These are phyloP conservation scores for Zalaria obscura DNA, from an alignment of 2,329 filamentous ascomycete species.

Conservation along the genomic window DNA sequence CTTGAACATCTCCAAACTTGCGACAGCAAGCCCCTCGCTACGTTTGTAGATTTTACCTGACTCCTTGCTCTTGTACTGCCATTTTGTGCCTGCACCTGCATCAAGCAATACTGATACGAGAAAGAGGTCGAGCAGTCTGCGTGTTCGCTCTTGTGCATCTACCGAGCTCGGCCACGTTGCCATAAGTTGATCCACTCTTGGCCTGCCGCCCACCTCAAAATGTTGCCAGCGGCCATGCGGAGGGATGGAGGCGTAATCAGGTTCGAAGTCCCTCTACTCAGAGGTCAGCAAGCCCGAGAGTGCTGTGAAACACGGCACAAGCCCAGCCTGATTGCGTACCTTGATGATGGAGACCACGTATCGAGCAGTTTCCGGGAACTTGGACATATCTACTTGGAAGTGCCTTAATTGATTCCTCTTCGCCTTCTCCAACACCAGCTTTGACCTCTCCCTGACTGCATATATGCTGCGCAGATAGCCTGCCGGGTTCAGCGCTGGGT, in stretches of 20 bases:
- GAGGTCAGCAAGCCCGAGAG: not conserved
- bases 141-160: constrained; percentile 59
- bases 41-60: constrained; percentile 70
- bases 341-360: constrained; percentile 94
- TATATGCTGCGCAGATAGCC: constrained; percentile 84
- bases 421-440: constrained; percentile 62
- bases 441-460: constrained; percentile 69
- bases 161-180: constrained; percentile 53
- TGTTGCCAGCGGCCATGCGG: constrained; percentile 79
- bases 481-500: constrained; percentile 75
- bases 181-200: constrained; percentile 57
- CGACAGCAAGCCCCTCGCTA: constrained; percentile 75
- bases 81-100: constrained; percentile 76
- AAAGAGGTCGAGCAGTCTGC: constrained; percentile 65
- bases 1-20: constrained; percentile 85
- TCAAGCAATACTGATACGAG: constrained; percentile 70
- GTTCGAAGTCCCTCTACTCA: constrained; percentile 51
- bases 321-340: constrained; percentile 36
- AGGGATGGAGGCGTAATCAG: constrained; percentile 60
- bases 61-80: constrained; percentile 86
- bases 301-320: not conserved
- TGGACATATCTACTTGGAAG: constrained; percentile 76
- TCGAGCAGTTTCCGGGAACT: constrained; percentile 68
- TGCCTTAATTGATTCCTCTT: constrained; percentile 64
- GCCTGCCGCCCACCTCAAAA: constrained; percentile 65